Conservation (phyloP, 768 basidiomycete species). For the Tephrocybe rancida region DNA sequence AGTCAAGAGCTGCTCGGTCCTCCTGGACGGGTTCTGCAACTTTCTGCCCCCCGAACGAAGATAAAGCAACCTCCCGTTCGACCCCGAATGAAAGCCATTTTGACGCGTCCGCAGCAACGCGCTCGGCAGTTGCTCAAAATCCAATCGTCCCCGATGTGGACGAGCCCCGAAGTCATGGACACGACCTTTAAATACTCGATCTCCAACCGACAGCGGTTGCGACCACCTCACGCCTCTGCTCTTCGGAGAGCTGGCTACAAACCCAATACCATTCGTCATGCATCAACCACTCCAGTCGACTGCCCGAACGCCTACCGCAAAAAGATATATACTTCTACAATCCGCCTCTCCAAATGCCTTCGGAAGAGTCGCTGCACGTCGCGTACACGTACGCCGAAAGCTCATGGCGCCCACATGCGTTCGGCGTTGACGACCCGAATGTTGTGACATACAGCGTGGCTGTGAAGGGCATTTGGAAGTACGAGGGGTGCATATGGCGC, state of each 20-base stretch:
- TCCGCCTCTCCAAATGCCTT: background rate
- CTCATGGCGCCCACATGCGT: background rate
- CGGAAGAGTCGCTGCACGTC: background rate
- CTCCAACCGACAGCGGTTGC: too few relatives aligned
- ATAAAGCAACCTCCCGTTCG: too few relatives aligned
- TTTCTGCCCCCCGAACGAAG: too few relatives aligned
- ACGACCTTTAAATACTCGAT: too few relatives aligned
- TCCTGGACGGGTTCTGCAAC: too few relatives aligned
- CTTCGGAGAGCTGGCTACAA: background rate
- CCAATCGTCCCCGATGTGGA: too few relatives aligned
- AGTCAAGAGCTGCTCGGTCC: too few relatives aligned
- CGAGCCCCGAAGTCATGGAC: too few relatives aligned
- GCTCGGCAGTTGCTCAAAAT: too few relatives aligned
- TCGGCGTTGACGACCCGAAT: background rate
- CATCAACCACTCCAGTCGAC: background rate
- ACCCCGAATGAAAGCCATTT: too few relatives aligned
- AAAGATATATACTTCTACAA: background rate
- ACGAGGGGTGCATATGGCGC: background rate
- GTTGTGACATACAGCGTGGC: background rate
- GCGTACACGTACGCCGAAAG: background rate
- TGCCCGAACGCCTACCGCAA: background rate
- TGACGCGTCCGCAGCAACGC: too few relatives aligned
- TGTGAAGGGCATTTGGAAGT: background rate
- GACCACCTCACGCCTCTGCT: background rate
- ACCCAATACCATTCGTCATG: background rate